phyloP scores from a whole-genome alignment of 495 filamentous ascomycete genomes.

The Talaromyces nanjingensis region DNA sequence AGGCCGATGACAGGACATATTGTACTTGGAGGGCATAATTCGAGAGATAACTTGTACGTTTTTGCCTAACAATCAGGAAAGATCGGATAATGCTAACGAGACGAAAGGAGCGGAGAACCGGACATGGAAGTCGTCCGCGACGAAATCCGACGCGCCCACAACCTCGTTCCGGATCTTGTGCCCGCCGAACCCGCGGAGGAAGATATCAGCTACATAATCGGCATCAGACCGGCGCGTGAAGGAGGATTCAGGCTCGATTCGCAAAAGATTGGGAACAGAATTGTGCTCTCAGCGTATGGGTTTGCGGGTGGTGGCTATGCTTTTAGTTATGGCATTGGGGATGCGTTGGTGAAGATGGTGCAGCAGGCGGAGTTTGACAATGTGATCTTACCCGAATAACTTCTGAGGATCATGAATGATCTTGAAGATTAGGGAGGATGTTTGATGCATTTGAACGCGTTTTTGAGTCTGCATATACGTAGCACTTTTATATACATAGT shows the following conservation, averaged over 20 bases:
- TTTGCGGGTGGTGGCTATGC: constrained; percentile 40
- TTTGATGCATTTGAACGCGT: too few species aligned
- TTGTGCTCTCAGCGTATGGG: constrained; percentile 34
- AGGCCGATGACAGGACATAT: constrained; percentile 35
- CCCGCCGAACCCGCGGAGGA: constrained; percentile 26
- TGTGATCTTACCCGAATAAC: constrained; percentile 17
- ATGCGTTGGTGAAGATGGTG: constrained; percentile 35
- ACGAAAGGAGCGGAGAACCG: constrained; percentile 17
- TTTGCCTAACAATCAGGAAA: background rate
- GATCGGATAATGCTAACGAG: background rate
- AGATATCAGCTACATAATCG: constrained; percentile 30
- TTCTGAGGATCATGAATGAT: too few species aligned
- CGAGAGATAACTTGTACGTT: constrained; percentile 30
- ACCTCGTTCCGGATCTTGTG: constrained; percentile 32
- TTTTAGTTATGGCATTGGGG: constrained; percentile 36
- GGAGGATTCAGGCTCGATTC: constrained; percentile 36
- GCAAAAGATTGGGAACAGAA: constrained; percentile 19
- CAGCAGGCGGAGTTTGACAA: constrained; percentile 26
- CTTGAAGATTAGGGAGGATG: background rate
- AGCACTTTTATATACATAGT: too few species aligned
- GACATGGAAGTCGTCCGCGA: constrained; percentile 33
- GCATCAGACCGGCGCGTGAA: constrained; percentile 31
- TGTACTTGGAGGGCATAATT: constrained; percentile 41
- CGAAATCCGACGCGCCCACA: constrained; percentile 35
- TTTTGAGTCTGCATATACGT: too few species aligned